A percentile compares a stretch with the other conserved stretches of the same genome.
These are phyloP conservation scores for Priceomyces fermenticarens DNA, from an alignment of 805 yeast genomes.

Conservation along the genomic window DNA sequence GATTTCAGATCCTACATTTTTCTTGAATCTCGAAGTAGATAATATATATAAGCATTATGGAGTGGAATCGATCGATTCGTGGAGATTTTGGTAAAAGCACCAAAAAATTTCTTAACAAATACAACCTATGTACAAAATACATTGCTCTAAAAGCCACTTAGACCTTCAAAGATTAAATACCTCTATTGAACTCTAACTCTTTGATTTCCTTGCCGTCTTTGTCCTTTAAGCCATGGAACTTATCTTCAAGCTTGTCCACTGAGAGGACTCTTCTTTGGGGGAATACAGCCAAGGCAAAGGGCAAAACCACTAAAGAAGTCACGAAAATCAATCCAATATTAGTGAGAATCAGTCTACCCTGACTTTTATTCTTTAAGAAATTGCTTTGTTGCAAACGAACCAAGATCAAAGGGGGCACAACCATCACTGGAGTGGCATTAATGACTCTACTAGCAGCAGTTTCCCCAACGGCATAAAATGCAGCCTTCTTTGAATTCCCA, in stretches of 20 bases:
- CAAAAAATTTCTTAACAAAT: not conserved
- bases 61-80: slow-evolving; percentile 36
- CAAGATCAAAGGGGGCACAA: slow-evolving; percentile 82
- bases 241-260: slow-evolving; percentile 59
- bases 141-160: not conserved
- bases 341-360: slow-evolving; percentile 61
- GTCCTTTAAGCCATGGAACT: slow-evolving; percentile 61
- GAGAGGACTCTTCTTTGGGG: slow-evolving; percentile 78
- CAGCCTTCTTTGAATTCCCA: slow-evolving; percentile 78
- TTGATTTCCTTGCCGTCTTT: slow-evolving; percentile 55
- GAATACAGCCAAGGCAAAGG: slow-evolving; percentile 93
- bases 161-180: slow-evolving; percentile 51
- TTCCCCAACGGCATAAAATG: slow-evolving; percentile 90
- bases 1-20: slow-evolving; percentile 28
- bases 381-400: slow-evolving; percentile 70
- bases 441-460: slow-evolving; percentile 94
- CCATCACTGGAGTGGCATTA: slow-evolving; percentile 98
- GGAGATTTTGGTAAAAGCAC: slow-evolving; percentile 60
- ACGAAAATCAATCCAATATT: slow-evolving; percentile 82
- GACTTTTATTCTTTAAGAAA: slow-evolving; percentile 63
- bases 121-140: not conserved
- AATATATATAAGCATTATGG: slow-evolving; percentile 51
- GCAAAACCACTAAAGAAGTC: slow-evolving; percentile 84
- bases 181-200: slow-evolving; percentile 85
- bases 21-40: slow-evolving; percentile 40